Base-by-base conservation (phyloP, 1,284 basidiomycete genomes). In the Leccinum laetum region DNA sequence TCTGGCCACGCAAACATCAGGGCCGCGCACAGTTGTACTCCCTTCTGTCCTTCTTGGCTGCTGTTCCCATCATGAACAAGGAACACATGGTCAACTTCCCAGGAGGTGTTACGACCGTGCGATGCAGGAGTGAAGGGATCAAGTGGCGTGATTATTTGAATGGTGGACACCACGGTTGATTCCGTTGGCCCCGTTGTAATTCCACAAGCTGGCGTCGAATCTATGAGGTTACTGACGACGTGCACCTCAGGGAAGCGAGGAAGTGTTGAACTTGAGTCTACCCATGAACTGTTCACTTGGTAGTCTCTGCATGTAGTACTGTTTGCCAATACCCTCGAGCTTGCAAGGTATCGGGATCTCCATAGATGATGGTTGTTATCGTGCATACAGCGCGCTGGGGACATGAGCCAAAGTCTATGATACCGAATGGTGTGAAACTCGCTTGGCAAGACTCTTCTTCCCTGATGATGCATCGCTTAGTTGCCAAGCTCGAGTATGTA, bases 21-120 rank as follows among this genome's bases (percentile, higher is more conserved):
- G 71, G 61, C 26, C 11, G 24, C 32, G 35, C 32, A 62, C n/a
- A 58, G 46, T 53, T 55, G 35, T 9, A 29, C 61, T 41, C 14
- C 35, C 63, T 41, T 66, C 46, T 29, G 35, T 37, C 46, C 63
- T 62, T 62, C 64, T 64, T 41, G 69, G 37, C 59, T 55, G 53
- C 41, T 68, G 44, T 68, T 64, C 55, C 26, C 65, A 52, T 57
- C 60, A 1, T 21, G 29, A 24, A 59, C 35, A 62, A 66, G 62
- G 60, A 70, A 68, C 61, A 37, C 46, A 41, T 39, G 7, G 37
- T 16, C 52, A 49, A 37, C 21, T 61, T 64, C 41, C 21, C 61
- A 60, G 29, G 60, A 53, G 18, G 49, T 52, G 21, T 52, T 52
- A 52, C 49, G 49, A 52, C 21, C 49, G 49, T 52, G 49, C 13